Percentiles rank a stretch among this genome's conserved stretches.
phyloP scores from a whole-genome alignment of 2,329 filamentous ascomycete species.

The Aspergillus sp. region DNA sequence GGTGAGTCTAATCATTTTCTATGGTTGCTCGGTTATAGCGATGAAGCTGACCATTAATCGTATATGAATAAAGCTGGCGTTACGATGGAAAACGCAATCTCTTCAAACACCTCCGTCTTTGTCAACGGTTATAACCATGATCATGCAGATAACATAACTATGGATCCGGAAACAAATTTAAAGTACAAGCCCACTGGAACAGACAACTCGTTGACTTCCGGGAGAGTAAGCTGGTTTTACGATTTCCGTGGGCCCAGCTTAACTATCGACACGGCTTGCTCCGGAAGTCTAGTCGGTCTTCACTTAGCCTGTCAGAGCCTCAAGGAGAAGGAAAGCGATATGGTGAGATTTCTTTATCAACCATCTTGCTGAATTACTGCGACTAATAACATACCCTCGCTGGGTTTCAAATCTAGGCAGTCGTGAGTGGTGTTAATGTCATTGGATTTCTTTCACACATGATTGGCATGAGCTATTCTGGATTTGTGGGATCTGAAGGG shows the following conservation, averaged over 20 bases:
- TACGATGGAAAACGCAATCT: conserved; percentile 20
- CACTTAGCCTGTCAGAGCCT: conserved; percentile 37
- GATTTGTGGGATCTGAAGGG: conserved; percentile 35
- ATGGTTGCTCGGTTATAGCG: too few species aligned
- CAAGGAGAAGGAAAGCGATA: conserved; percentile 18
- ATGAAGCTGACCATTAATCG: background rate
- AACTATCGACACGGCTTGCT: conserved; percentile 43
- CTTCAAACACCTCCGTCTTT: conserved; percentile 26
- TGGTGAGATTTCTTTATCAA: conserved; percentile 18
- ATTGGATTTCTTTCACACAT: conserved; percentile 33
- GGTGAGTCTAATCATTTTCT: conserved; percentile 2
- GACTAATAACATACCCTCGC: background rate
- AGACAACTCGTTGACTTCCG: conserved; percentile 19
- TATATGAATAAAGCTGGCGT: conserved; percentile 17
- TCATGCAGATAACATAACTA: conserved; percentile 20
- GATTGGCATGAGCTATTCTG: conserved; percentile 32
- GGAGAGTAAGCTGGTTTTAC: conserved; percentile 24
- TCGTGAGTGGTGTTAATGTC: conserved; percentile 39
- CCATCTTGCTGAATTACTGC: background rate
- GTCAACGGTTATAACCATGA: conserved; percentile 27
- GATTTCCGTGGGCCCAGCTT: conserved; percentile 28
- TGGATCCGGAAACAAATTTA: conserved; percentile 19
- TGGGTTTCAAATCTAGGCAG: conserved; percentile 16
- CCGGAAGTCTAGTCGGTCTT: conserved; percentile 35
- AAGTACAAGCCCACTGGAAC: conserved; percentile 23